A percentile compares a stretch with the other conserved stretches of the same genome.
Evolutionary conservation across 2,329 filamentous ascomycete species (phyloP).

Genomic region (Penicillium sp.): DNA sequence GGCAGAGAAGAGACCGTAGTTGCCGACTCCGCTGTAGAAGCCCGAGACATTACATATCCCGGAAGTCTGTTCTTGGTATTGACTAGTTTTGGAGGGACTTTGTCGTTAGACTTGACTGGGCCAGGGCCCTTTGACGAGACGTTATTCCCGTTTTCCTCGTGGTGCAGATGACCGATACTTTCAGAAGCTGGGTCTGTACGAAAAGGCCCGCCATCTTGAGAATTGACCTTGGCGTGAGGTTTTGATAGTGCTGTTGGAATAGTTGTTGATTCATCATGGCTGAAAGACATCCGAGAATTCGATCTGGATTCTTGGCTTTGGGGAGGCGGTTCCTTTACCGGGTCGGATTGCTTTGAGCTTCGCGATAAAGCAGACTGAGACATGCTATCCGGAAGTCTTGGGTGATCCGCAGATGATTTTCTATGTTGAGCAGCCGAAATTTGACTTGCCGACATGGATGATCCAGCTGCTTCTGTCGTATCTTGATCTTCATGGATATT

Average conservation of each 20-base stretch:
- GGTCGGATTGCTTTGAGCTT: slow-evolving; percentile 33
- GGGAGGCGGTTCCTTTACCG: slow-evolving; percentile 21
- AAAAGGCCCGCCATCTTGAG: slow-evolving; percentile 19
- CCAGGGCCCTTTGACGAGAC: slow-evolving; percentile 32
- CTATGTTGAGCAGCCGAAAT: slow-evolving; percentile 26
- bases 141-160: slow-evolving; percentile 32
- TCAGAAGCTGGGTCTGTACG: slow-evolving; percentile 22
- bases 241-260: slow-evolving; percentile 24
- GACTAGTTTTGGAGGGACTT: slow-evolving; percentile 43
- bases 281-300: slow-evolving; percentile 36
- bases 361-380: slow-evolving; percentile 26
- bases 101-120: slow-evolving; percentile 34
- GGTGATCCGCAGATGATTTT: slow-evolving; percentile 31
- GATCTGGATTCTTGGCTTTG: slow-evolving; percentile 38
- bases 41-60: slow-evolving; percentile 46
- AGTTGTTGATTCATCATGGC: slow-evolving; percentile 31
- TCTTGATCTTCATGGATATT: slow-evolving; percentile 32
- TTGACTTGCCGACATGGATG: slow-evolving; percentile 24
- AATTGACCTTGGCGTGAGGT: background rate
- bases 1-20: slow-evolving; percentile 48
- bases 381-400: slow-evolving; percentile 33
- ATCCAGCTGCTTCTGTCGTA: slow-evolving; percentile 24
- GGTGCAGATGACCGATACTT: slow-evolving; percentile 32
- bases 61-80: slow-evolving; percentile 52
- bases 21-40: slow-evolving; percentile 47